Conservation (phyloP, 2,329 filamentous ascomycete genomes). For the Fusarium begoniae region DNA sequence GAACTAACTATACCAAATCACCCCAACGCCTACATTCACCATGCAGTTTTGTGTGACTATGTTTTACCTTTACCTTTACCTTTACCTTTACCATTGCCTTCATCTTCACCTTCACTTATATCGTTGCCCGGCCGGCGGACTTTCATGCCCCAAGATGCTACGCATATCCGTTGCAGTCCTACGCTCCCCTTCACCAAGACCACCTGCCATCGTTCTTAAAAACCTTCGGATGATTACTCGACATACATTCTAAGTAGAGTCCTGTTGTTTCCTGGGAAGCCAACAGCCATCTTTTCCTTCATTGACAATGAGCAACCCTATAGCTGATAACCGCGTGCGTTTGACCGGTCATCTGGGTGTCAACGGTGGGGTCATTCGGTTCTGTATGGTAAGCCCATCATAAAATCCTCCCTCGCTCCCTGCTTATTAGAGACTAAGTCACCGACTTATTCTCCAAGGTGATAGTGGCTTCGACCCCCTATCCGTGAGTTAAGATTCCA, state of each 20-base stretch:
- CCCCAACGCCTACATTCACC: constrained; percentile 22
- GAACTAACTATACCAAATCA: constrained; percentile 8
- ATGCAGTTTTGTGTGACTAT: constrained; percentile 11
- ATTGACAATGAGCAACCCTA: constrained; percentile 37
- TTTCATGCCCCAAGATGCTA: constrained; percentile 30
- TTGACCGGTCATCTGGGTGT: constrained; percentile 25
- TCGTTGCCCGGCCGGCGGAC: constrained; percentile 15
- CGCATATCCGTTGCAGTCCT: constrained; percentile 34
- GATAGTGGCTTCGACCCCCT: constrained; percentile 32
- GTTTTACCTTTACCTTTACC: background rate
- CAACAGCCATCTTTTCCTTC: constrained; percentile 23
- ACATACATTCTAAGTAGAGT: constrained; percentile 46
- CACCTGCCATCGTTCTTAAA: constrained; percentile 39
- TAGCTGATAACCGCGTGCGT: constrained; percentile 16
- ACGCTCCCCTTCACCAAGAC: constrained; percentile 40
- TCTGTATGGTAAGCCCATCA: constrained; percentile 31
- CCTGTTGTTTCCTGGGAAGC: constrained; percentile 30
- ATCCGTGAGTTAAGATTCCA: constrained; percentile 31
- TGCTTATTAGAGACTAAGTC: constrained; percentile 35
- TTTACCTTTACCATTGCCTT: background rate
- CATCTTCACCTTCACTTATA: constrained; percentile 17
- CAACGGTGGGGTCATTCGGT: constrained; percentile 21
- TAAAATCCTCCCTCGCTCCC: constrained; percentile 23
- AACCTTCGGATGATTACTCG: constrained; percentile 45
- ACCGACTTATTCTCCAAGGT: constrained; percentile 33